phyloP scores from a whole-genome alignment of 2,329 filamentous ascomycete genomes.

The Fusarium sp. region DNA sequence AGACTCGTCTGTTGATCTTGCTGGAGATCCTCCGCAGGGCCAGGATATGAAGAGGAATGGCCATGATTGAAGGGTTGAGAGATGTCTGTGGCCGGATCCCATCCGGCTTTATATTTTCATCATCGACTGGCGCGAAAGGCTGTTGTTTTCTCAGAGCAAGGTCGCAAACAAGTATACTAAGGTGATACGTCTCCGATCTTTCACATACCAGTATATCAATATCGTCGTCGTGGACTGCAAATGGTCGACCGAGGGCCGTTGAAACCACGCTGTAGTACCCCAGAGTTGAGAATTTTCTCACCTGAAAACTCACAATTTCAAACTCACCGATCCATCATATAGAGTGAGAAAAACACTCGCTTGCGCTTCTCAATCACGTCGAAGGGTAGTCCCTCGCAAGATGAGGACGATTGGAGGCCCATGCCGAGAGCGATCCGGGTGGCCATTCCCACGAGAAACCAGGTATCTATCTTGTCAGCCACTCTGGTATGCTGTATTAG shows the following conservation, averaged over 20 bases:
- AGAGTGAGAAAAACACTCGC: constrained; percentile 59
- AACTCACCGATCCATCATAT: constrained; percentile 62
- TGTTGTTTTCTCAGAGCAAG: constrained; percentile 21
- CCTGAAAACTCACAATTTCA: not conserved
- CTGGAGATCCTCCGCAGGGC: constrained; percentile 55
- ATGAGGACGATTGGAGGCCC: constrained; percentile 53
- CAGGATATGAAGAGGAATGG: constrained; percentile 57
- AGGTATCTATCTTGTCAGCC: constrained; percentile 50
- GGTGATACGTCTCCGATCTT: not conserved
- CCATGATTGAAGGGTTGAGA: constrained; percentile 51
- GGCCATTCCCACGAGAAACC: constrained; percentile 59
- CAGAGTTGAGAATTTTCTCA: not conserved
- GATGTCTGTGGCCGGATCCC: constrained; percentile 31
- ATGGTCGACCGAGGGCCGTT: constrained; percentile 57
- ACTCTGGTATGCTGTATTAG: not conserved
- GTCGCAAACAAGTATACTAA: not conserved
- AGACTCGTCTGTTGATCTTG: constrained; percentile 54
- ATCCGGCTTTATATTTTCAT: constrained; percentile 47
- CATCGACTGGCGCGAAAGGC: constrained; percentile 53
- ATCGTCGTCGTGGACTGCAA: constrained; percentile 60
- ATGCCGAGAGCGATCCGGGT: constrained; percentile 58
- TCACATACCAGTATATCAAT: constrained; percentile 53
- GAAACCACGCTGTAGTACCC: constrained; percentile 53
- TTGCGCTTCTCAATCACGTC: constrained; percentile 53
- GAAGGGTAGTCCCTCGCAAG: constrained; percentile 49